Base-by-base conservation (phyloP, 805 yeast genomes). In the Candida tallmaniae region DNA sequence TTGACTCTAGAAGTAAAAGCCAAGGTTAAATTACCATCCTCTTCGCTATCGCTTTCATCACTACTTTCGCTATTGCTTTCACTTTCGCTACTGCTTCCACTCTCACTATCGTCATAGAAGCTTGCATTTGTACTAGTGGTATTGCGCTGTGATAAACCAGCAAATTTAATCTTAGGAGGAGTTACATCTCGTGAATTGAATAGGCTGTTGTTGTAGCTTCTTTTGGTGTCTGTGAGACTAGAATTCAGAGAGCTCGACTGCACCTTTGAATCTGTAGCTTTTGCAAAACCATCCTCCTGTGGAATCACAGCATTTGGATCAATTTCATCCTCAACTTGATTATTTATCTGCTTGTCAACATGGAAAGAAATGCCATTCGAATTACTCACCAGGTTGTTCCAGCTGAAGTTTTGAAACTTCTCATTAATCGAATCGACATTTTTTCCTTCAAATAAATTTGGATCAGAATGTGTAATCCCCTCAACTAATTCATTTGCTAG, bases 1-100 rank as follows among this genome's bases (percentile, higher is more conserved):
- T 58, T 54, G 6, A 65, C 54, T 41, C 66, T 65, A 3, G 73
- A 65, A 2, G 66, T 47, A 41, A 71, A 67, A 18, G 68, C 70
- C 25, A 71, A 52, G 1, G 74, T 69, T 36, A 70, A 50, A 40
- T 70, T 65, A 2, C 64, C 72, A 31, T 64, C 73, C 22, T 52
- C 62, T 13, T 65, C 73, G 21, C 59, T 59, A 5, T 59, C 70
- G 29, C 58, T 51, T 27, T 39, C 50, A 7, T 42, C 47, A 20
- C 37, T 36, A 21, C 35, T 40, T 4, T 28, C 31, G 9, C 34
- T 36, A 17, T 29, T 31, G 17, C 29, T 21, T 12, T 37, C 45
- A 10, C 44, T 47, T 9, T 35, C 43, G 29, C 39, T 33, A 3
- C 33, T 33, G 7, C 36, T 31, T 6, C 28, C 21, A 26, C 41